Percentiles rank a stretch among this genome's conserved stretches.
These are phyloP conservation scores for Jimgerdemannia lactiflua DNA, from an alignment of 192 early-diverging fungal genomes.

Conservation along the genomic window DNA sequence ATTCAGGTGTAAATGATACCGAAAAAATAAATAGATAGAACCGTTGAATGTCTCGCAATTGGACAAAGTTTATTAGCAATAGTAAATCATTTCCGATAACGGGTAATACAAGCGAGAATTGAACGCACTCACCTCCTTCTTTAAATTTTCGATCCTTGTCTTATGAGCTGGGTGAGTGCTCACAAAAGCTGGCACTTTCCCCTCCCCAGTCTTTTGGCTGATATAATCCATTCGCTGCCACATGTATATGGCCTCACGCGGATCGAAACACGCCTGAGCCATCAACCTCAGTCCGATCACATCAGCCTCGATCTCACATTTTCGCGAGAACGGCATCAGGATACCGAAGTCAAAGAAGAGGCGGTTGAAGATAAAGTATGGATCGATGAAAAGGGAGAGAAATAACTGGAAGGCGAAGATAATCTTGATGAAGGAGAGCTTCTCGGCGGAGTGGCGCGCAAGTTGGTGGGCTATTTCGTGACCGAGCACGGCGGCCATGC, in stretches of 20 bases:
- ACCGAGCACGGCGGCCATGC: conserved; percentile 89
- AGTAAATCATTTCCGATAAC: no score
- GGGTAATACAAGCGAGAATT: not conserved
- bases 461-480: conserved; percentile 95
- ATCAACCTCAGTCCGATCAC: conserved; percentile 84
- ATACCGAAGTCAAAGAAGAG: conserved; percentile 69
- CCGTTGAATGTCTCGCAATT: not conserved
- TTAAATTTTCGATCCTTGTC: conserved; percentile 59
- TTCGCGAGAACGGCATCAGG: conserved; percentile 83
- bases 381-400: conserved; percentile 67
- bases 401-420: conserved; percentile 55
- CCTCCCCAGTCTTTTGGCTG: conserved; percentile 2
- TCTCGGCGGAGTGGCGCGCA: conserved; percentile 90
- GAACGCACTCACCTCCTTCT: conserved; percentile 26
- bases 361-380: conserved; percentile 53
- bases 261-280: conserved; percentile 93
- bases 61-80: no score
- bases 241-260: conserved; percentile 68
- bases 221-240: conserved; percentile 80
- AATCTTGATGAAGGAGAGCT: conserved; percentile 73
- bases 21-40: not conserved
- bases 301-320: conserved; percentile 93
- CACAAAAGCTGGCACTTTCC: conserved; percentile 58
- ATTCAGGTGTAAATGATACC: not conserved
- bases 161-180: conserved; percentile 84